Evolutionary conservation across 257 asterid genomes (phyloP), one percentile per base, ranked within the genome.

Genomic region (Striga asiatica): DNA sequence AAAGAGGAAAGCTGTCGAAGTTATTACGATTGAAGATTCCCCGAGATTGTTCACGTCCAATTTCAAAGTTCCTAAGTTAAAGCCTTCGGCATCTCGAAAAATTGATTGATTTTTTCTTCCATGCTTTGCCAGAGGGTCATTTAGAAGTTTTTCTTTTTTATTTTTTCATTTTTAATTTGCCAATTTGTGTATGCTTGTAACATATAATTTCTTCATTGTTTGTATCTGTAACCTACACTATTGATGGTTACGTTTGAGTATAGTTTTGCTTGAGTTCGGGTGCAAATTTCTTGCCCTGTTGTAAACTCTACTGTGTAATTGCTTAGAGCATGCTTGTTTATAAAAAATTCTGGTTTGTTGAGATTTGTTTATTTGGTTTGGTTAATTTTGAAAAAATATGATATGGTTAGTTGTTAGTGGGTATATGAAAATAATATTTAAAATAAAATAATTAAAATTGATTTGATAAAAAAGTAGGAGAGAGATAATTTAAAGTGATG

Each of bases 41-140:
- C 89, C 95, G 1, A 81, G 48, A 50, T 62, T 91, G 52, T 91
- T 91, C 80, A 74, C 74, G 0, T 87, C 95, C 37, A 28, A 94
- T 1, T 91, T 83, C 71, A 80, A 67, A 68, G 81, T 81, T 62
- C 98, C 96, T 20, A 91, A 84, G 60, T 57, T 86, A 71, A 91
- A 78, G 83, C 10, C n/a, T 23, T 38, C 71, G 6, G 46, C 75
- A 3, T 65, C 83, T 47, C 69, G 78, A 3, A 45, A 17, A 46
- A 54, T 67, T 74, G 71, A 73, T 27, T 16, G 19, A 29, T 29
- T 38, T 13, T 4, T 11, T 6, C 14, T 17, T 3, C 16, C 18
- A 14, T 10, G 43, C 17, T 37, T 37, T 5, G 5, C 35, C 35
- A 3, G 1, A 1, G 35, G 39, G 8, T 34, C 5, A 8, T 5